phyloP scores from a whole-genome alignment of 495 filamentous ascomycete genomes.

The Aspergillus sclerotioniger region DNA sequence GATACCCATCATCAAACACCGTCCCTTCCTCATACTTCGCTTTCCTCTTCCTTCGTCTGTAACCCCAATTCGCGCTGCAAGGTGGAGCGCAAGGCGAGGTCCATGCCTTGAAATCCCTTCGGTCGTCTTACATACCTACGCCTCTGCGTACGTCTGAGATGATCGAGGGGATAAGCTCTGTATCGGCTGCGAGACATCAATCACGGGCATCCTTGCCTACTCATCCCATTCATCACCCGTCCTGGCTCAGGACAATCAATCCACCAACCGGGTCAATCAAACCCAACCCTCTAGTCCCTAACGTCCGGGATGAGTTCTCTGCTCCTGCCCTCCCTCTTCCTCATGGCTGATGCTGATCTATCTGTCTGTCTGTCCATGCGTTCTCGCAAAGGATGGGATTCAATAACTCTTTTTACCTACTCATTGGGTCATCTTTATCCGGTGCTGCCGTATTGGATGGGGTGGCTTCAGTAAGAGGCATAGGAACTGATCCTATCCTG shows the following conservation, averaged over 20 bases:
- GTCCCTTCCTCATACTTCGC: slow-evolving; percentile 9
- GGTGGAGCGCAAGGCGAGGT: slow-evolving; percentile 59
- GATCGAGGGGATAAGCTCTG: slow-evolving; percentile 51
- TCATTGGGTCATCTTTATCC: not conserved
- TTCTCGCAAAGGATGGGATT: not conserved
- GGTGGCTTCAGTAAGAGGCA: not conserved
- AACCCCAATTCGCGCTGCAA: slow-evolving; percentile 45
- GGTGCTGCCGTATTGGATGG: not conserved
- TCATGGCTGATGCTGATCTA: not conserved
- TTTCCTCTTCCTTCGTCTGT: slow-evolving; percentile 11
- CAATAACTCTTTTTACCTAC: not conserved
- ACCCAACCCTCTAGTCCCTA: not conserved
- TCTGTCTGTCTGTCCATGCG: not conserved
- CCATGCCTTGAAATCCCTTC: slow-evolving; percentile 53
- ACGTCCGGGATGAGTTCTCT: not conserved
- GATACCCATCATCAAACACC: slow-evolving; percentile 28
- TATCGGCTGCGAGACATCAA: slow-evolving; percentile 59
- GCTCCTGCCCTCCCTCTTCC: not conserved
- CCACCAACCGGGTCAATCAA: not conserved
- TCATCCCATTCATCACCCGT: slow-evolving; percentile 13
- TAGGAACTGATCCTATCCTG: not conserved
- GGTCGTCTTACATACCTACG: slow-evolving; percentile 13
- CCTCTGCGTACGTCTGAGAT: not conserved
- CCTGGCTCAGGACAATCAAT: not conserved
- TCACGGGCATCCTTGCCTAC: not conserved